Conservation (phyloP, 2,329 filamentous ascomycete genomes). For the Diaporthe vexans region DNA sequence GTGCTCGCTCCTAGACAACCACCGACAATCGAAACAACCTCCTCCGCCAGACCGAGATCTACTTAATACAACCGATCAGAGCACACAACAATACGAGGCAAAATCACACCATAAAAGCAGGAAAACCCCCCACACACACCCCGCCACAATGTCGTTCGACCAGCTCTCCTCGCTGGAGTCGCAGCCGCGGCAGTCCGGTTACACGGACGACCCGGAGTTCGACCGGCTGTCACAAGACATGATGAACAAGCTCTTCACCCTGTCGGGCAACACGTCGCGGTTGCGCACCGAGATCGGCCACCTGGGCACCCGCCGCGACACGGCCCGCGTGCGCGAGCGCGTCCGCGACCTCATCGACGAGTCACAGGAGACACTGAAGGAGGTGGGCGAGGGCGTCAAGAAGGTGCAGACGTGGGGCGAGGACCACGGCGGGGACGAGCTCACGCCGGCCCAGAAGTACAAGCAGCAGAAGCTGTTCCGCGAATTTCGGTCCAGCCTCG, state of each 20-base stretch:
- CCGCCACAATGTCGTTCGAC: slow-evolving; percentile 85
- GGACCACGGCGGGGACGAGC: slow-evolving; percentile 67
- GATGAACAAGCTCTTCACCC: slow-evolving; percentile 88
- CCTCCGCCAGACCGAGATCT: not conserved
- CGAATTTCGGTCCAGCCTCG: slow-evolving; percentile 89
- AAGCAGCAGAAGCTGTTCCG: slow-evolving; percentile 94
- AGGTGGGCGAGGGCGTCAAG: slow-evolving; percentile 94
- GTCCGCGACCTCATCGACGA: slow-evolving; percentile 91
- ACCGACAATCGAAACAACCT: slow-evolving; percentile 4
- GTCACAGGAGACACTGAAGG: slow-evolving; percentile 87
- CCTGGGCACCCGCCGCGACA: slow-evolving; percentile 91
- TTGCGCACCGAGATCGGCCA: slow-evolving; percentile 87
- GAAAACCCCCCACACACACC: not conserved
- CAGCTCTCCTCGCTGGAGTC: slow-evolving; percentile 88
- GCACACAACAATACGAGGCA: not conserved
- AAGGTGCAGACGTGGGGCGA: slow-evolving; percentile 81
- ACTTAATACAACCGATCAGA: not conserved
- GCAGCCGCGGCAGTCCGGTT: slow-evolving; percentile 72
- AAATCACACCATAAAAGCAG: not conserved
- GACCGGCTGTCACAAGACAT: slow-evolving; percentile 84
- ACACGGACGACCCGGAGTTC: slow-evolving; percentile 94
- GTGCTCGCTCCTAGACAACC: slow-evolving; percentile 23
- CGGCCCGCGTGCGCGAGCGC: slow-evolving; percentile 88
- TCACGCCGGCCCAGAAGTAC: slow-evolving; percentile 93
- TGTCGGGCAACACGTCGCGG: slow-evolving; percentile 89